A percentile compares a stretch with the other conserved stretches of the same genome.
These are phyloP conservation scores for Aspergillus sp. DNA, from an alignment of 2,329 filamentous ascomycete species.

Conservation along the genomic window DNA sequence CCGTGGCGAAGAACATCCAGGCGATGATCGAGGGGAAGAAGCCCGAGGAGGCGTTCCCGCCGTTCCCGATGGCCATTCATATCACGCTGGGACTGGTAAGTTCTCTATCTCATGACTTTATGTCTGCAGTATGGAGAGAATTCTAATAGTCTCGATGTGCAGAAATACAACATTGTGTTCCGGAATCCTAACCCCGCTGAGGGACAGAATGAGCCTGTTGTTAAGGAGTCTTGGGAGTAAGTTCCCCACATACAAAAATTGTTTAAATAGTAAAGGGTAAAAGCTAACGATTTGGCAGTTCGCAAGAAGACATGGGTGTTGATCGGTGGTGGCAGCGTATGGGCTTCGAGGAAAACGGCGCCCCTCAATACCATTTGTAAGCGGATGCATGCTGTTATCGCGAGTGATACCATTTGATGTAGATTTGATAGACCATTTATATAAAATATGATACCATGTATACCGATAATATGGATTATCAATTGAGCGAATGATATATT, in stretches of 20 bases:
- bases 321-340: conserved; percentile 39
- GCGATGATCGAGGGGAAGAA: conserved; percentile 33
- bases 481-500: background rate
- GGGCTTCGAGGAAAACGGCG: conserved; percentile 30
- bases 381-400: too few species aligned
- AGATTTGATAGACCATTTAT: background rate
- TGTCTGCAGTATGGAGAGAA: too few species aligned
- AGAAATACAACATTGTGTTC: conserved; percentile 43
- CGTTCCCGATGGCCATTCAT: conserved; percentile 36
- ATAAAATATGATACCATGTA: background rate
- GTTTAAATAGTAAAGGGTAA: background rate
- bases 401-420: background rate
- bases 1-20: conserved; percentile 37
- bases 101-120: conserved; percentile 11
- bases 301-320: conserved; percentile 41
- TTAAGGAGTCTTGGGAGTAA: conserved; percentile 37
- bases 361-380: conserved; percentile 39
- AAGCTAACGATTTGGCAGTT: conserved; percentile 28
- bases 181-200: conserved; percentile 38
- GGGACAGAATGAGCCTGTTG: conserved; percentile 36
- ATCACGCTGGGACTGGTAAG: conserved; percentile 38
- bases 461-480: too few species aligned
- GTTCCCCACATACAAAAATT: conserved; percentile 4
- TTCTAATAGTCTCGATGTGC: background rate
- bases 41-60: conserved; percentile 28